A percentile compares a stretch with the other conserved stretches of the same genome.
Evolutionary conservation across 2,329 filamentous ascomycete genomes (phyloP).

Genomic region (Lasiodiplodia hormozganensis): DNA sequence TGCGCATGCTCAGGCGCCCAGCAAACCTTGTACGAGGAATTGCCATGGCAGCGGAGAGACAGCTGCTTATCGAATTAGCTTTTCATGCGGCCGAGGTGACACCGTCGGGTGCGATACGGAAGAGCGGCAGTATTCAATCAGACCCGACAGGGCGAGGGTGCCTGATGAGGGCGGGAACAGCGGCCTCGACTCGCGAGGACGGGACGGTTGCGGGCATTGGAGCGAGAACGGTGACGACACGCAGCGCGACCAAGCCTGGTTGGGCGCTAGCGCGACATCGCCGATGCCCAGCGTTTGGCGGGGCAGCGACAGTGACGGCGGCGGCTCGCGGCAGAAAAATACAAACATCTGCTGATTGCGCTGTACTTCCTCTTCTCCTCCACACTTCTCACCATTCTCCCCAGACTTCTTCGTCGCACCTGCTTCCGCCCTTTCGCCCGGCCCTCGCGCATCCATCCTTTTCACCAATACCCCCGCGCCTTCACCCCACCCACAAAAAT

Average conservation of each 20-base stretch:
- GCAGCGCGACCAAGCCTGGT: not conserved
- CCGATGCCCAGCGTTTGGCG: slow-evolving; percentile 10
- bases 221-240: not conserved
- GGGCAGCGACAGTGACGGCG: slow-evolving; percentile 11
- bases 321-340: slow-evolving; percentile 22
- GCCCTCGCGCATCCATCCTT: not conserved
- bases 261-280: not conserved
- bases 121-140: not conserved
- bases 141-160: not conserved
- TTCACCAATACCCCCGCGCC: slow-evolving; percentile 3
- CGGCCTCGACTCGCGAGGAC: not conserved
- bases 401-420: slow-evolving; percentile 11
- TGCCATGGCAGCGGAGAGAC: not conserved
- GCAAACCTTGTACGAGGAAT: not conserved
- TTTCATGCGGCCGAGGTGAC: slow-evolving; percentile 13
- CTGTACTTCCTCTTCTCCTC: not conserved
- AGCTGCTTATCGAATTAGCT: not conserved
- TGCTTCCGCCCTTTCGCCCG: not conserved
- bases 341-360: slow-evolving; percentile 22
- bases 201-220: not conserved
- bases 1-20: not conserved
- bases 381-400: slow-evolving; percentile 16
- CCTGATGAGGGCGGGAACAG: slow-evolving; percentile 14
- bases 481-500: slow-evolving; percentile 55
- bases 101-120: not conserved